A percentile compares a stretch with the other conserved stretches of the same genome.
phyloP scores from a whole-genome alignment of 352 stramenopile species.

The Globisporangium okanoganense region DNA sequence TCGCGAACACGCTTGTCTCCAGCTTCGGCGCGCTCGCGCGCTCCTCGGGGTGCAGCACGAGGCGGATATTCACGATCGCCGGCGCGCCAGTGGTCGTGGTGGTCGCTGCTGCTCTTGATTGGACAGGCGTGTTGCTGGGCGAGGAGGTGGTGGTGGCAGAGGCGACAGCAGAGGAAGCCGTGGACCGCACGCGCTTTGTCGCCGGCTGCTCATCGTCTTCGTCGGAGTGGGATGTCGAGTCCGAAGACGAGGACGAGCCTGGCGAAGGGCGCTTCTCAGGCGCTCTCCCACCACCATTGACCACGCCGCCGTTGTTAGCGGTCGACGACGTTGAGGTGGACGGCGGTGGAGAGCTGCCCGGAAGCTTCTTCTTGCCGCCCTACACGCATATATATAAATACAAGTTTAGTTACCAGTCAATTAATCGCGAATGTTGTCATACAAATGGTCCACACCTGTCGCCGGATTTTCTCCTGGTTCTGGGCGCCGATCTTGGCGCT shows the following conservation, averaged over 20 bases:
- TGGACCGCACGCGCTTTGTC: slow-evolving; percentile 8
- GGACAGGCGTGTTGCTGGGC: neutral
- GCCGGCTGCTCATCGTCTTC: neutral
- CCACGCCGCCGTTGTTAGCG: neutral
- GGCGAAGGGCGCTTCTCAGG: neutral
- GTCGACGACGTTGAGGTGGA: neutral
- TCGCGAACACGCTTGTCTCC: slow-evolving; percentile 54
- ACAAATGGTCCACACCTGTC: slow-evolving; percentile 26
- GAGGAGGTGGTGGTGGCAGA: neutral
- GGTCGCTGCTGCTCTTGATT: neutral
- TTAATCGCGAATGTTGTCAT: neutral
- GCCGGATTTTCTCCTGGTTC: slow-evolving; percentile 60
- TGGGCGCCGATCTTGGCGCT: slow-evolving; percentile 67
- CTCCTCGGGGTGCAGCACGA: slow-evolving; percentile 58
- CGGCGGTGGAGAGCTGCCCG: neutral
- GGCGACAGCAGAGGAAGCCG: neutral
- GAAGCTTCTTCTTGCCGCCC: slow-evolving; percentile 14
- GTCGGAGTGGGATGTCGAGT: slow-evolving; percentile 11
- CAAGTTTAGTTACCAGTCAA: neutral
- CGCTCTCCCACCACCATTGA: neutral
- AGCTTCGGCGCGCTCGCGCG: slow-evolving; percentile 27
- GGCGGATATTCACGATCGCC: slow-evolving; percentile 43
- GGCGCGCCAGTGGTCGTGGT: neutral
- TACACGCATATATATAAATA: neutral
- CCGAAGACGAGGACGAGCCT: slow-evolving; percentile 2